Percentiles rank a stretch among this genome's conserved stretches.
Conservation (phyloP, 768 basidiomycete genomes). For the Psilocybe azurescens region DNA sequence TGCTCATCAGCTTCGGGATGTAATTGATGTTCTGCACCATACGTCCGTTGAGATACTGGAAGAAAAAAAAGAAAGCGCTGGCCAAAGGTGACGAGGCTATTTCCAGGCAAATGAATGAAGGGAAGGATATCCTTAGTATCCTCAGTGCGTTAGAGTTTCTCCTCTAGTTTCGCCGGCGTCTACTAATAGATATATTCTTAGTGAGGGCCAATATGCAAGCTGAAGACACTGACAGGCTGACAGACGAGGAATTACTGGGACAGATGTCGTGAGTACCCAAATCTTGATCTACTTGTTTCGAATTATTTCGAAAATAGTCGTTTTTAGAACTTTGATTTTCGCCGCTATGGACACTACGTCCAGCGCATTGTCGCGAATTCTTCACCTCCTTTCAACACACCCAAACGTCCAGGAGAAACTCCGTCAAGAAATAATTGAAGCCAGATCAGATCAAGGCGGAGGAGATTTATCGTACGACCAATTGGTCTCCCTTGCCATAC, state of each 20-base stretch:
- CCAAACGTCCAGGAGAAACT: slow-evolving; percentile 37
- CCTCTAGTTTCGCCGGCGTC: neutral
- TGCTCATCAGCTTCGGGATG: slow-evolving; percentile 32
- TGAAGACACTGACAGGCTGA: slow-evolving; percentile 33
- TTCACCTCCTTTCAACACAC: slow-evolving; percentile 36
- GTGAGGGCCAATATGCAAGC: slow-evolving; percentile 41
- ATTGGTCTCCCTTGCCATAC: slow-evolving; percentile 37
- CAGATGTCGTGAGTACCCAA: slow-evolving; percentile 34
- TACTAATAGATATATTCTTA: slow-evolving; percentile 9
- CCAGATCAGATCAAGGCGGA: slow-evolving; percentile 11
- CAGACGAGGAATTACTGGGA: slow-evolving; percentile 38
- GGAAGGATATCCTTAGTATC: slow-evolving; percentile 53
- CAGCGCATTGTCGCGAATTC: slow-evolving; percentile 35
- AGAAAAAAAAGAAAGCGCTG: slow-evolving; percentile 42
- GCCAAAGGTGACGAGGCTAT: slow-evolving; percentile 38
- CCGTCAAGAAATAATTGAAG: slow-evolving; percentile 39
- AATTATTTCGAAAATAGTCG: neutral
- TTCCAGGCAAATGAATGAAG: slow-evolving; percentile 38
- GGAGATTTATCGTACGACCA: slow-evolving; percentile 41
- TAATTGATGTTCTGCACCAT: slow-evolving; percentile 39
- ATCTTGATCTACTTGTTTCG: neutral
- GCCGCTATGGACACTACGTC: slow-evolving; percentile 51
- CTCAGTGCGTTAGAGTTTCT: slow-evolving; percentile 37
- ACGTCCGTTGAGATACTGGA: slow-evolving; percentile 41
- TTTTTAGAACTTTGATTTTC: slow-evolving; percentile 27